Evolutionary conservation across 805 yeast species (phyloP), one percentile per base, ranked within the genome.

Genomic region (Sungouiozyma ichnusensis): DNA sequence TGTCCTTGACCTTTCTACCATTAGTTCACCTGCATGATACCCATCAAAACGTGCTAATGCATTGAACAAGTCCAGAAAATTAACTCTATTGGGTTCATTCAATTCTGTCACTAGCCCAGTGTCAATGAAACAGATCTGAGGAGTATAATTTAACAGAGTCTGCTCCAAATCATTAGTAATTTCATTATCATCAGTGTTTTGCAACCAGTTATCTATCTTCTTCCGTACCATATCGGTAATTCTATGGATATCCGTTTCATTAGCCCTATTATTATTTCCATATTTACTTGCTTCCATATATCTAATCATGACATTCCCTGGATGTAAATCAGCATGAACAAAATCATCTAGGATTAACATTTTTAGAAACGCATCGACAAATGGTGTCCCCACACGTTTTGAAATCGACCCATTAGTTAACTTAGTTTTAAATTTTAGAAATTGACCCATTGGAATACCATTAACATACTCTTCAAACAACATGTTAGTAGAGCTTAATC

Each of bases 301-400:
- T 38, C 85, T 65, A 7, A 85, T 74, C 69, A 87, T 76, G 55
- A 92, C 85, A 60, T 92, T 92, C 3, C 99, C 99, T 0, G 98
- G 97, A 52, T 92, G 99, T 45, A 92, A 68, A 64, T 92, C 99
- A 0, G 97, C 90, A 60, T 92, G 99, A 36, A 88, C 85, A 61
- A 92, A 92, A 60, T 92, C 88, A 64, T 92, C 94, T 41, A 90
- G 63, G 40, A 92, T 81, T 47, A 92, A 69, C 99, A 92, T 92
- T 53, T 87, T 83, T 48, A 92, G 67, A 53, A 92, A 92, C 3
- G 97, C 84, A 58, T 92, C 95, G 18, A 92, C 75, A 7, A 95
- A 84, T 47, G 82, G 81, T 54, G 84, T 87, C 54, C 87, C 79
- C 20, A 81, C 68, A 53, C 75, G 78, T 50, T 78, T 79, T 14